Percentiles rank a stretch among this genome's conserved stretches.
These are phyloP conservation scores for Tillandsia leiboldiana DNA, from an alignment of 176 grass and related monocot species.

Conservation along the genomic window DNA sequence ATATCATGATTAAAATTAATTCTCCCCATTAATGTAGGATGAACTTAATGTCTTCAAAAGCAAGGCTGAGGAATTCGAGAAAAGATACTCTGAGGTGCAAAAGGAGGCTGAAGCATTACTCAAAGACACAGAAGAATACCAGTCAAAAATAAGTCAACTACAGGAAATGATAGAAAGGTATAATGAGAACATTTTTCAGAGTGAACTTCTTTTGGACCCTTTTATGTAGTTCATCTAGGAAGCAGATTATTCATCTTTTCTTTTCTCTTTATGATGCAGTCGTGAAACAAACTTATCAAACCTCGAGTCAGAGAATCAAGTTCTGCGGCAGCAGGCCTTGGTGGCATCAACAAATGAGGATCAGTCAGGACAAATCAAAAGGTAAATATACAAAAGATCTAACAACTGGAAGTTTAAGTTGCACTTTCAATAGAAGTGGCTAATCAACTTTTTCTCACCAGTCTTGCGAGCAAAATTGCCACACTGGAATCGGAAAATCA, in stretches of 20 bases:
- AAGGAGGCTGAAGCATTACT: slow-evolving; percentile 40
- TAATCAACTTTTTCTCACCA: slow-evolving; percentile 14
- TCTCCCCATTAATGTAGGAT: slow-evolving; percentile 30
- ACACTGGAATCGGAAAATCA: slow-evolving; percentile 63
- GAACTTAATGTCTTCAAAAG: slow-evolving; percentile 50
- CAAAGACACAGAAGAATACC: slow-evolving; percentile 46
- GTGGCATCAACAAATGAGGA: slow-evolving; percentile 65
- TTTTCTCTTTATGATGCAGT: slow-evolving; percentile 34
- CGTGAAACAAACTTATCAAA: slow-evolving; percentile 58
- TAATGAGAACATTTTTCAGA: background rate
- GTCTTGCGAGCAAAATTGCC: slow-evolving; percentile 66
- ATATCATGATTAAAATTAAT: slow-evolving; percentile 8
- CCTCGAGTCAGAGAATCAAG: slow-evolving; percentile 76
- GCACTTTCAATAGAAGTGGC: background rate
- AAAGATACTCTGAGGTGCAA: slow-evolving; percentile 45
- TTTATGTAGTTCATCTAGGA: background rate
- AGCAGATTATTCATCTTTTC: background rate
- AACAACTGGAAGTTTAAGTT: background rate
- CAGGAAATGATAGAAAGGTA: slow-evolving; percentile 71
- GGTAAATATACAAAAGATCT: slow-evolving; percentile 23
- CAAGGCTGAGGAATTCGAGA: slow-evolving; percentile 79
- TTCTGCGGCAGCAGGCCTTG: slow-evolving; percentile 64
- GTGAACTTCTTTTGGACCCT: background rate
- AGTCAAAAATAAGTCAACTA: slow-evolving; percentile 50
- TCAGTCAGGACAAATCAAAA: slow-evolving; percentile 55